These are phyloP conservation scores for Sclerotinia subarctica DNA, from an alignment of 2,329 filamentous ascomycete genomes.

Conservation along the genomic window DNA sequence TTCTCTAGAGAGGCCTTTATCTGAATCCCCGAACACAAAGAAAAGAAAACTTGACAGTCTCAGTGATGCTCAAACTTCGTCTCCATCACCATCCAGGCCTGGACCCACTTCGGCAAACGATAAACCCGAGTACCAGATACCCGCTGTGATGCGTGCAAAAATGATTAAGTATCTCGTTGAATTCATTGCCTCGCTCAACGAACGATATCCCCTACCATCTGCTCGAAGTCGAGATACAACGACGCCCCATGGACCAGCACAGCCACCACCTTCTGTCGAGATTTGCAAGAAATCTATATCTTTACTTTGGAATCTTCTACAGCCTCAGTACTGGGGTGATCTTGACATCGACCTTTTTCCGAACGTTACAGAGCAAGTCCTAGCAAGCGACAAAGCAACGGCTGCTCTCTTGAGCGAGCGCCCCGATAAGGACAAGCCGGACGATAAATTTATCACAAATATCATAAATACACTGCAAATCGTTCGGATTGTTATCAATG, in stretches of 20 bases:
- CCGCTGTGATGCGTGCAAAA: constrained; percentile 64
- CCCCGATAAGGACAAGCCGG: constrained; percentile 66
- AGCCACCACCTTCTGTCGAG: constrained; percentile 62
- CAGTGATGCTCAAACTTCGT: constrained; percentile 49
- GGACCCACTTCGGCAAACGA: constrained; percentile 44
- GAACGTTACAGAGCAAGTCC: constrained; percentile 81
- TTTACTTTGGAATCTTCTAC: constrained; percentile 78
- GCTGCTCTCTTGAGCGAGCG: constrained; percentile 57
- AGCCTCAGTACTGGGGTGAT: constrained; percentile 86
- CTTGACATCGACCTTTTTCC: constrained; percentile 88
- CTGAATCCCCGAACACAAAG: constrained; percentile 68
- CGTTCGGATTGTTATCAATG: constrained; percentile 81
- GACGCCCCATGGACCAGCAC: constrained; percentile 44
- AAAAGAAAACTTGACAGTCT: constrained; percentile 69
- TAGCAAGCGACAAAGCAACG: constrained; percentile 75
- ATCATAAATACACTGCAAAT: constrained; percentile 95
- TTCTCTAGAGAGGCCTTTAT: constrained; percentile 45
- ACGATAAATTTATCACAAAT: constrained; percentile 78
- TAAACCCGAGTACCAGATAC: constrained; percentile 65
- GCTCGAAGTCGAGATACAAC: constrained; percentile 59
- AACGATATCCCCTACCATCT: constrained; percentile 76
- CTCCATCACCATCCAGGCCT: constrained; percentile 52
- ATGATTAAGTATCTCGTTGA: constrained; percentile 94
- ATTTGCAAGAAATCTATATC: constrained; percentile 82
- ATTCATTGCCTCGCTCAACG: constrained; percentile 86